Evolutionary conservation across 2,329 filamentous ascomycete genomes (phyloP).

Genomic region (Clonostachys chloroleuca): DNA sequence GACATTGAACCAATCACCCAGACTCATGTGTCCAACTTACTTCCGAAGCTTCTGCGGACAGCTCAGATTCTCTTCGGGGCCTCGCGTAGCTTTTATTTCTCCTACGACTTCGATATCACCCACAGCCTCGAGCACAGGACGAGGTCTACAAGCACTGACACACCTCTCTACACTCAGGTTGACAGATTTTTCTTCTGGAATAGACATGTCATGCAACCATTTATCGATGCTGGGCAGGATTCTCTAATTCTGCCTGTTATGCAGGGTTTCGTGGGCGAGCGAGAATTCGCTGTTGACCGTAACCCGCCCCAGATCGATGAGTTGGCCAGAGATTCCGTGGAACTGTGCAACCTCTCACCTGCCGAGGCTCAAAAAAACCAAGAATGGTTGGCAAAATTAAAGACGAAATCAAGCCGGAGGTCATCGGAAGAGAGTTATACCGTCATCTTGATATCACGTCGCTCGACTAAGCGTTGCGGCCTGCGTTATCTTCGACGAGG

Average conservation of each 20-base stretch:
- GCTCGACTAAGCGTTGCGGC: slow-evolving; percentile 81
- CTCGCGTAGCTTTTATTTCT: slow-evolving; percentile 87
- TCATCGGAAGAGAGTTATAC: slow-evolving; percentile 58
- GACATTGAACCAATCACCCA: background rate
- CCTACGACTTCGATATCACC: slow-evolving; percentile 91
- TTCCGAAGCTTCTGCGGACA: slow-evolving; percentile 82
- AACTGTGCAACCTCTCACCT: slow-evolving; percentile 32
- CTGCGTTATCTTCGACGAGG: slow-evolving; percentile 87
- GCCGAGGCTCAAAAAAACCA: background rate
- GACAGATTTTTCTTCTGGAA: slow-evolving; percentile 94
- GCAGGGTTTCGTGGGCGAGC: slow-evolving; percentile 91
- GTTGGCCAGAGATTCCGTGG: slow-evolving; percentile 36
- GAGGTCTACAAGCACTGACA: slow-evolving; percentile 9
- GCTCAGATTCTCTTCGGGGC: slow-evolving; percentile 80
- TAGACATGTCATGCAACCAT: slow-evolving; percentile 64
- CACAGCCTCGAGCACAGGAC: slow-evolving; percentile 44
- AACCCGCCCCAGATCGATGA: slow-evolving; percentile 51
- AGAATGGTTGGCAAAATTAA: slow-evolving; percentile 5
- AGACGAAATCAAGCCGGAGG: slow-evolving; percentile 23
- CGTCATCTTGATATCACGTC: slow-evolving; percentile 86
- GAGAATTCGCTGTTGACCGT: slow-evolving; percentile 69
- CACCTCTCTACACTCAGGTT: slow-evolving; percentile 65
- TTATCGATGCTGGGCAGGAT: slow-evolving; percentile 70
- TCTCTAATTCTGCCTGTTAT: slow-evolving; percentile 75
- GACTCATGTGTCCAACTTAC: slow-evolving; percentile 39